Conservation (phyloP, 192 early-diverging fungal genomes). For the Coemansia asiatica region DNA sequence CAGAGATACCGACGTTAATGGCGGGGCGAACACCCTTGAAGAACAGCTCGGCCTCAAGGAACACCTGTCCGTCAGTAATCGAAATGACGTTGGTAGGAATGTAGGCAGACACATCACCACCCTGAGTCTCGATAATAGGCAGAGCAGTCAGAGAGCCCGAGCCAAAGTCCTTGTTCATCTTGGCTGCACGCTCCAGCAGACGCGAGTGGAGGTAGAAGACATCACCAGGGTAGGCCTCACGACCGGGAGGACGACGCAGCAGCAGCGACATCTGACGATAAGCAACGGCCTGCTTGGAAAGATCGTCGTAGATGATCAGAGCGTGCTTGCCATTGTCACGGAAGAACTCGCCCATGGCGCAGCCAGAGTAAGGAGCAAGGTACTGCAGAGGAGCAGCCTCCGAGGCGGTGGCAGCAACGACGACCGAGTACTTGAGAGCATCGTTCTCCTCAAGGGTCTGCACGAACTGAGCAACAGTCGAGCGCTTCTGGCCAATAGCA, state of each 20-base stretch:
- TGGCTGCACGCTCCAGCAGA: slow-evolving; percentile 98
- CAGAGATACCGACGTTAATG: slow-evolving; percentile 99
- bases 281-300: slow-evolving; percentile 99
- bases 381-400: slow-evolving; percentile 99
- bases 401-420: slow-evolving; percentile 98
- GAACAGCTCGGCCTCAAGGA: slow-evolving; percentile 99
- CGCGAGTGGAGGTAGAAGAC: slow-evolving; percentile 99
- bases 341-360: slow-evolving; percentile 98
- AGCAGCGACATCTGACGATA: slow-evolving; percentile 99
- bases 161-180: slow-evolving; percentile 97
- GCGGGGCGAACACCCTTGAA: slow-evolving; percentile 99
- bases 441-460: slow-evolving; percentile 98
- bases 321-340: slow-evolving; percentile 98
- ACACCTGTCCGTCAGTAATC: slow-evolving; percentile 99
- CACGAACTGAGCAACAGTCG: slow-evolving; percentile 98
- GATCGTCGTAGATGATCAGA: slow-evolving; percentile 99
- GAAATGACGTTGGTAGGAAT: slow-evolving; percentile 99
- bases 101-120: slow-evolving; percentile 99
- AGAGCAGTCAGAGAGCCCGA: slow-evolving; percentile 97
- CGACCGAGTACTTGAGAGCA: slow-evolving; percentile 97
- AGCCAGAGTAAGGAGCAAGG: slow-evolving; percentile 97
- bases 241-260: slow-evolving; percentile 99
- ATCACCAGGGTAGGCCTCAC: slow-evolving; percentile 99
- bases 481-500: slow-evolving; percentile 98
- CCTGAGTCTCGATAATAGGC: slow-evolving; percentile 99